Conservation (phyloP, 768 basidiomycete genomes). For the Macrolepiota dolichaula region DNA sequence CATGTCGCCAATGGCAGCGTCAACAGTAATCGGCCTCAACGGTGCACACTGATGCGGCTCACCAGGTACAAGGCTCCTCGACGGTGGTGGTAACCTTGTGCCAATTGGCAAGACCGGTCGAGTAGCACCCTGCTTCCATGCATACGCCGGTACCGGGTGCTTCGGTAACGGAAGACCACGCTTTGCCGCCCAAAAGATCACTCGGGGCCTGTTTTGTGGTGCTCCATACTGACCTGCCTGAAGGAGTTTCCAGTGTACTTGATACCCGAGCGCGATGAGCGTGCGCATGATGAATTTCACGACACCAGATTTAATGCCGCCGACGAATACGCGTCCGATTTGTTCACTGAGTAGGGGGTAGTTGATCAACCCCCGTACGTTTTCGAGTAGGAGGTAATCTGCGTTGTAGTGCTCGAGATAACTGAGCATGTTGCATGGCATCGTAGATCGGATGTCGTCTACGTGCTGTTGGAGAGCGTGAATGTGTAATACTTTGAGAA, state of each 20-base stretch:
- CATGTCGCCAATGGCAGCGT: constrained; percentile 68
- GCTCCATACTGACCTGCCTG: constrained; percentile 73
- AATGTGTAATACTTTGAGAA: not conserved
- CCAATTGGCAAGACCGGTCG: constrained; percentile 42
- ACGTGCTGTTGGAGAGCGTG: constrained; percentile 34
- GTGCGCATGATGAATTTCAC: constrained; percentile 65
- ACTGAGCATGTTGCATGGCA: constrained; percentile 69
- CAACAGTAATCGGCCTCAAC: constrained; percentile 50
- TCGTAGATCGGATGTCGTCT: constrained; percentile 62
- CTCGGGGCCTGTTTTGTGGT: constrained; percentile 63
- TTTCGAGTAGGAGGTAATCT: constrained; percentile 66
- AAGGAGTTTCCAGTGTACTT: constrained; percentile 59
- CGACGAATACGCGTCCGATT: constrained; percentile 25
- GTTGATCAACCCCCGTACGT: constrained; percentile 60
- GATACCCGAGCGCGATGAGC: constrained; percentile 70
- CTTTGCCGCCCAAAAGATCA: constrained; percentile 68
- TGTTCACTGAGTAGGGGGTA: constrained; percentile 36
- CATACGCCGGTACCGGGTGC: constrained; percentile 65
- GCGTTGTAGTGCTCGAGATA: constrained; percentile 66
- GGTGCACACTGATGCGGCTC: constrained; percentile 57
- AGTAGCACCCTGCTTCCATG: constrained; percentile 30
- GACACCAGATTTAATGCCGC: constrained; percentile 49
- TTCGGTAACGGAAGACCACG: constrained; percentile 54
- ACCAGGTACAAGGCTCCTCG: constrained; percentile 37
- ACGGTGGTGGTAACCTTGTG: constrained; percentile 34